Evolutionary conservation across 1,139 yeast species (phyloP).

Genomic region (Geotrichum cucujoidarum): DNA sequence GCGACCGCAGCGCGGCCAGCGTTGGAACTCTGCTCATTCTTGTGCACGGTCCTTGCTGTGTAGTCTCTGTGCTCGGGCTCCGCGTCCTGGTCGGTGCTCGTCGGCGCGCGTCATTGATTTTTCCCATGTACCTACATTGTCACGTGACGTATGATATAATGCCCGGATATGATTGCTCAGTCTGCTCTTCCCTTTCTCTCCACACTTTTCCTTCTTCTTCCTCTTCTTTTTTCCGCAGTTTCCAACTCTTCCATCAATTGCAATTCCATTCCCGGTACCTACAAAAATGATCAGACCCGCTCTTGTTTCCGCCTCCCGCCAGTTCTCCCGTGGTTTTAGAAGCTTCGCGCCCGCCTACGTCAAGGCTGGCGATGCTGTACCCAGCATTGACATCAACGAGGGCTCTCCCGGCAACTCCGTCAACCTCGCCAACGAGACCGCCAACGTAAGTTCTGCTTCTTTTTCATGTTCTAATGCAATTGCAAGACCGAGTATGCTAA

Average conservation of each 20-base stretch:
- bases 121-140: too few species aligned
- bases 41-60: too few species aligned
- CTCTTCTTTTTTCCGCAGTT: neutral
- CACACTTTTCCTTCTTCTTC: neutral
- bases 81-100: too few species aligned
- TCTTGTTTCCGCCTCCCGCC: slow-evolving; percentile 4
- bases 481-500: neutral
- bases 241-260: neutral
- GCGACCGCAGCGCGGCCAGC: too few species aligned
- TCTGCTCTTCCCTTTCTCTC: neutral
- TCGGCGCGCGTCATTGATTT: too few species aligned
- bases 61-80: too few species aligned
- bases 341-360: slow-evolving; percentile 29
- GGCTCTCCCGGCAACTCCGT: slow-evolving; percentile 65
- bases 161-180: too few species aligned
- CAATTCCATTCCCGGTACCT: neutral
- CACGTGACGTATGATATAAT: too few species aligned
- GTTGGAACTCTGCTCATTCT: neutral
- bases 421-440: slow-evolving; percentile 53
- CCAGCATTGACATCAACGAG: slow-evolving; percentile 52
- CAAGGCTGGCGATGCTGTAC: slow-evolving; percentile 44
- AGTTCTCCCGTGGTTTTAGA: slow-evolving; percentile 25
- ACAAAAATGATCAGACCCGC: slow-evolving; percentile 12
- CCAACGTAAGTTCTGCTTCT: slow-evolving; percentile 31
- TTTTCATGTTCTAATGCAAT: neutral